Evolutionary conservation across 768 basidiomycete species (phyloP), one percentile per base, ranked within the genome.

Genomic region (Terana coerulea): DNA sequence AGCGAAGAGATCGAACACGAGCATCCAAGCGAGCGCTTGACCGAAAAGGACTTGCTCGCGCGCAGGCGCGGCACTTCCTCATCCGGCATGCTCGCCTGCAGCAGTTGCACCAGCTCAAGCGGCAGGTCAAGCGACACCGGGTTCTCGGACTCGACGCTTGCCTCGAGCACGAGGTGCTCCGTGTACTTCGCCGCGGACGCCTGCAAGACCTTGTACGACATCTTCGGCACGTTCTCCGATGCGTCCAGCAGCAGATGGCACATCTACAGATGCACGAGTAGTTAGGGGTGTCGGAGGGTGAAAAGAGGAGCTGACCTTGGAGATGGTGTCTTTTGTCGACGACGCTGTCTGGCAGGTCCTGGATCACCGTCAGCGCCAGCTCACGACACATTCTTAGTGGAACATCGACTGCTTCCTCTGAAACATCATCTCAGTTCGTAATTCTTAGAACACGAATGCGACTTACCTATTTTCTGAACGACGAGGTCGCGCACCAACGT

Each of bases 1-100:
- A 22, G 73, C 72, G 67, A 97, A 97, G 17, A 88, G 72, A 61
- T 94, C 91, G 55, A 97, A 86, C 1, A 85, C 64, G n/a, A 91
- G 70, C 85, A 95, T 89, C 94, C 93, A 97, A 2, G 78, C 80
- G 8, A 97, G 76, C n/a, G 97, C 69, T 55, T 81, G 79, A 3
- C 85, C 83, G 54, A 89, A 82, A 1, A 78, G 62, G n/a, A 28
- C 67, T 43, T 49, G 79, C 72, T 56, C 73, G 65, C 44, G 73
- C 70, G 30, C 75, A 74, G 1, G 51, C 8, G 67, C 66, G 71
- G 67, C 7, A 49, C 61, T 6, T 75, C 75, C 3, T 70, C 72
- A 0, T 70, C 62, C 8, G 69, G 60, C 22, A 84, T 59, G 39
- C 66, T 73, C 30, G 69, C 71, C 50, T 78, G 78, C 11, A 95